Conservation (phyloP, 352 stramenopile species). For the Globisporangium parvum region DNA sequence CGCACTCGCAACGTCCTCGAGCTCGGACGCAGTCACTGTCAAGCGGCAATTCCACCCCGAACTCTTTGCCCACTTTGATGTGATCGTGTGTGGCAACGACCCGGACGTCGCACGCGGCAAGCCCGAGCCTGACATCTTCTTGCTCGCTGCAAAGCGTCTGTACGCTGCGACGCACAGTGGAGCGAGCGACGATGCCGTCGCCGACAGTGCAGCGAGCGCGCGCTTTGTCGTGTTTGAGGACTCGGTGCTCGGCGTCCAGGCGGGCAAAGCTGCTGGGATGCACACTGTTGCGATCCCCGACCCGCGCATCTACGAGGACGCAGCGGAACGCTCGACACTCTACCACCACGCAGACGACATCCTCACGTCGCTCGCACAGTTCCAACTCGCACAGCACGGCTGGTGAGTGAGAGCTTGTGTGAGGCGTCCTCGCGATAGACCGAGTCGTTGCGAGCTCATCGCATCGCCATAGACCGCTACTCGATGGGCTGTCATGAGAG, state of each 20-base stretch:
- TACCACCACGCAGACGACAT: constrained; percentile 61
- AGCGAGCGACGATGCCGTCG: constrained; percentile 1
- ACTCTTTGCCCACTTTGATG: constrained; percentile 70
- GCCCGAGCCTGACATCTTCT: constrained; percentile 78
- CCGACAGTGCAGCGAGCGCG: neutral
- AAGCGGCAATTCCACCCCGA: constrained; percentile 63
- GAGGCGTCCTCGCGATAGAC: neutral
- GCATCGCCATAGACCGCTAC: too few relatives aligned
- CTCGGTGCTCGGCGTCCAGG: constrained; percentile 59
- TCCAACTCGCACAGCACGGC: constrained; percentile 50
- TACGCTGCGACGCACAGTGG: constrained; percentile 23
- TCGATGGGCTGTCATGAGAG: too few relatives aligned
- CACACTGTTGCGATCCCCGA: constrained; percentile 69
- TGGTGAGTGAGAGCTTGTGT: constrained; percentile 16
- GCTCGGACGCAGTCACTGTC: constrained; percentile 44
- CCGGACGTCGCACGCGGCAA: constrained; percentile 60
- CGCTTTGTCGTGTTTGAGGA: constrained; percentile 75
- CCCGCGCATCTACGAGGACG: constrained; percentile 50
- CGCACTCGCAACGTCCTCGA: constrained; percentile 72
- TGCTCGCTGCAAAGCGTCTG: constrained; percentile 49
- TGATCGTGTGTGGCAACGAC: constrained; percentile 78
- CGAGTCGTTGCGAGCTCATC: too few relatives aligned
- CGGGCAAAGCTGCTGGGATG: constrained; percentile 60
- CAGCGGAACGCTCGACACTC: constrained; percentile 30
- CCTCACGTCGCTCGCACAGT: constrained; percentile 52